Conservation (phyloP, 148 eudicot genomes). For the Suaeda aralocaspica region DNA sequence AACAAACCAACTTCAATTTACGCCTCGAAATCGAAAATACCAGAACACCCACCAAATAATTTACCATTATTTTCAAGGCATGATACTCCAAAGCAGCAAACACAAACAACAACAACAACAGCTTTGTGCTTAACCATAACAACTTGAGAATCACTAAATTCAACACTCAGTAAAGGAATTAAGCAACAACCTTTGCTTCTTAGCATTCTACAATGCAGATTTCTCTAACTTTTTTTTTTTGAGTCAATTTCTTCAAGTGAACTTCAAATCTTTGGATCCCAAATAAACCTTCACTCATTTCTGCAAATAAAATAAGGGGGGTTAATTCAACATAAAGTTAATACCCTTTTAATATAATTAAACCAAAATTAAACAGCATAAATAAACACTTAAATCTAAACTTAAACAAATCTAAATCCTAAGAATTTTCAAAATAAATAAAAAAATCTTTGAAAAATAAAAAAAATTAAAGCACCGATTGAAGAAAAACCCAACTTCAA, state of each 20-base stretch:
- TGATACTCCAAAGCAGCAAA: slow-evolving; percentile 29
- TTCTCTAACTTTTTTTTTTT: slow-evolving; percentile 25
- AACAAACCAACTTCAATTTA: slow-evolving; percentile 3
- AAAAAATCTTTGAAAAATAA: slow-evolving; percentile 5
- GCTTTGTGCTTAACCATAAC: slow-evolving; percentile 32
- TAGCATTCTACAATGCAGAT: slow-evolving; percentile 40
- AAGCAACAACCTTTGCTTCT: slow-evolving; percentile 29
- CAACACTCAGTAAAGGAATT: slow-evolving; percentile 25
- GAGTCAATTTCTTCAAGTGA: slow-evolving; percentile 23
- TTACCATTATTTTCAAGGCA: slow-evolving; percentile 24
- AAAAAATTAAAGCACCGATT: slow-evolving; percentile 9
- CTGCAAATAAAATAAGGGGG: slow-evolving; percentile 28
- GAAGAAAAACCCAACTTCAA: slow-evolving; percentile 9
- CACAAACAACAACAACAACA: slow-evolving; percentile 26
- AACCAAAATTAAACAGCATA: slow-evolving; percentile 4
- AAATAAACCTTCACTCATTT: slow-evolving; percentile 24
- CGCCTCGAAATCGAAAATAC: slow-evolving; percentile 12
- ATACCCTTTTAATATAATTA: background rate
- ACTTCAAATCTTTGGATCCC: slow-evolving; percentile 32
- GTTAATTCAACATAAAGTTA: slow-evolving; percentile 10
- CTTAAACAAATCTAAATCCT: slow-evolving; percentile 26
- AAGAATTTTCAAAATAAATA: slow-evolving; percentile 10
- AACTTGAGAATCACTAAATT: slow-evolving; percentile 22
- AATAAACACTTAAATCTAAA: slow-evolving; percentile 17
- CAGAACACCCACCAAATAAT: slow-evolving; percentile 17